Percentiles rank a stretch among this genome's conserved stretches.
Conservation (phyloP, 371 early-diverging fungal species). For the Blakeslea trispora region DNA sequence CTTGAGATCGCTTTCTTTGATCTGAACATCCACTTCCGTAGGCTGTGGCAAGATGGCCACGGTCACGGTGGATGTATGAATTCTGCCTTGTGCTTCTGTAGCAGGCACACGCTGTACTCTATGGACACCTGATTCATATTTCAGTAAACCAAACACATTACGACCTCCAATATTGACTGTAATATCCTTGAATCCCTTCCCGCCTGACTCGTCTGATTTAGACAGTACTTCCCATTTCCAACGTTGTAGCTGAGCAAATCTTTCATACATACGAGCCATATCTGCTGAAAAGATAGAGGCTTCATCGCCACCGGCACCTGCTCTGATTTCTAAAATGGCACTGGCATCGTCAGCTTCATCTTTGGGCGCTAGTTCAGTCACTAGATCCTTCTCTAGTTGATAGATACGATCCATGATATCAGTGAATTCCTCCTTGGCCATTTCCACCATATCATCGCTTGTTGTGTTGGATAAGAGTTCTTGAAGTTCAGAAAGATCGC, state of each 20-base stretch:
- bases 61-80: conserved; percentile 86
- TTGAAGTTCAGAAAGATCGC: conserved; percentile 34
- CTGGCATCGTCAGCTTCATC: conserved; percentile 71
- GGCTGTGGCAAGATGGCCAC: conserved; percentile 85
- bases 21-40: conserved; percentile 70
- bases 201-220: conserved; percentile 52
- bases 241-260: conserved; percentile 59
- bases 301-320: conserved; percentile 87
- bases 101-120: conserved; percentile 83
- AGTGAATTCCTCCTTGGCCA: conserved; percentile 60
- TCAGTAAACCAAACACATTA: conserved; percentile 74
- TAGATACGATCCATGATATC: conserved; percentile 34
- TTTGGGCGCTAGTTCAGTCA: conserved; percentile 58
- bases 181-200: conserved; percentile 65
- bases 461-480: conserved; percentile 25
- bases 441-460: conserved; percentile 54
- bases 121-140: conserved; percentile 85
- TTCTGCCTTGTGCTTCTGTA: conserved; percentile 81
- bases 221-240: conserved; percentile 75
- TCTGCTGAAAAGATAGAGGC: conserved; percentile 79
- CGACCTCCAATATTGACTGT: conserved; percentile 67
- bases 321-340: conserved; percentile 80
- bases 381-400: conserved; percentile 46
- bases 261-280: conserved; percentile 77
- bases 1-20: conserved; percentile 70